Conservation (phyloP, 352 stramenopile genomes). For the Elongisporangium senticosum region DNA sequence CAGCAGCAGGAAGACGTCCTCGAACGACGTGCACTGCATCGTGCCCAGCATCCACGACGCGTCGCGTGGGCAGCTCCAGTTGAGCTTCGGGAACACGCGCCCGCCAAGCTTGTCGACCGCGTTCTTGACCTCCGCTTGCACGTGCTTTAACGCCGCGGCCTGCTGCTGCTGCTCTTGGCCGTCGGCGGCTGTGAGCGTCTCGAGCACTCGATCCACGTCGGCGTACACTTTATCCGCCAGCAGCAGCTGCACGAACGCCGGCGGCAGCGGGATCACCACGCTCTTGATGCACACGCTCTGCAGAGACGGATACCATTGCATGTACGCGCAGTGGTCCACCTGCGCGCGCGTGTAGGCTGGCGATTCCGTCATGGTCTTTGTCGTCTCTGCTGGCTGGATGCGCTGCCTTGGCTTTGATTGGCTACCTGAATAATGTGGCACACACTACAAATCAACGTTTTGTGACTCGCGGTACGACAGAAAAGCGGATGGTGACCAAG, state of each 20-base stretch:
- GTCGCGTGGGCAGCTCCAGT: conserved; percentile 92
- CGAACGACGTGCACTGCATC: conserved; percentile 72
- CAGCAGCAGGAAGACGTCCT: conserved; percentile 80
- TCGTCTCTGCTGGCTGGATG: background rate
- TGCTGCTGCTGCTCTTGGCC: conserved; percentile 19
- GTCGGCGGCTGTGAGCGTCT: conserved; percentile 18
- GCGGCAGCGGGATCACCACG: conserved; percentile 40
- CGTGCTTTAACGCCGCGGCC: conserved; percentile 20
- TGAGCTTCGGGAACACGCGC: conserved; percentile 87
- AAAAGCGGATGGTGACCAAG: conserved; percentile 27
- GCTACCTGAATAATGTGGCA: conserved; percentile 2
- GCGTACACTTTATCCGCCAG: conserved; percentile 60
- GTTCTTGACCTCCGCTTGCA: conserved; percentile 57
- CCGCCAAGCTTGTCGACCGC: conserved; percentile 62
- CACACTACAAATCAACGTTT: conserved; percentile 2
- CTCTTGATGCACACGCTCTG: conserved; percentile 61
- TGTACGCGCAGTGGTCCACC: conserved; percentile 79
- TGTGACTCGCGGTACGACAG: background rate
- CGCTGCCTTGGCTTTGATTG: conserved; percentile 1
- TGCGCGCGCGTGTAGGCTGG: conserved; percentile 59
- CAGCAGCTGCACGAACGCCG: conserved; percentile 52
- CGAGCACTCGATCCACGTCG: conserved; percentile 18
- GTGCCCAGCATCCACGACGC: conserved; percentile 89
- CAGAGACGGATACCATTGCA: conserved; percentile 59
- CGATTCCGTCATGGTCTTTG: conserved; percentile 5